Conservation (phyloP, 805 yeast genomes). For the Yarrowia bubula region DNA sequence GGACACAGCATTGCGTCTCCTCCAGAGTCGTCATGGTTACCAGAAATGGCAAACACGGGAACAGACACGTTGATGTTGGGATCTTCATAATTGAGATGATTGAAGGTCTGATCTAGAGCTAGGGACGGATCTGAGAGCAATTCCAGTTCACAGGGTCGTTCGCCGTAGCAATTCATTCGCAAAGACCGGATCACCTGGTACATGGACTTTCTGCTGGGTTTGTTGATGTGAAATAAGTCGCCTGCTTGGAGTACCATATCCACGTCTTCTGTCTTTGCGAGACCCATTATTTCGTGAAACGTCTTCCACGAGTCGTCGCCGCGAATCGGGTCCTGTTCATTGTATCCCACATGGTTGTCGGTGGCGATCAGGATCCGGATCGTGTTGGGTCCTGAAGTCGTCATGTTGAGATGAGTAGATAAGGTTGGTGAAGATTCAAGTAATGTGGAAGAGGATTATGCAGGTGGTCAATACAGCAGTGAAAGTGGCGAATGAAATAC, state of each 20-base stretch:
- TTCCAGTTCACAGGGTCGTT: conserved; percentile 82
- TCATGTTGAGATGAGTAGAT: not conserved
- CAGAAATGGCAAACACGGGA: conserved; percentile 89
- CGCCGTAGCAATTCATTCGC: conserved; percentile 74
- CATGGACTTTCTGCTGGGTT: conserved; percentile 82
- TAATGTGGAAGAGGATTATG: not conserved
- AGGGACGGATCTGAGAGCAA: conserved; percentile 72
- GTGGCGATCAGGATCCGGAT: conserved; percentile 80
- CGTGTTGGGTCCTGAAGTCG: conserved; percentile 54
- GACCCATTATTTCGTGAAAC: conserved; percentile 73
- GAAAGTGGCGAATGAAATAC: no score
- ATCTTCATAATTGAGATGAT: conserved; percentile 82
- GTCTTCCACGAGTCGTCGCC: conserved; percentile 89
- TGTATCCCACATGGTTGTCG: conserved; percentile 94
- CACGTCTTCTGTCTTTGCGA: conserved; percentile 69
- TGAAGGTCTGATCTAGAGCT: conserved; percentile 50
- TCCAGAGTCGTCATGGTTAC: conserved; percentile 95
- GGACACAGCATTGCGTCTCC: conserved; percentile 79
- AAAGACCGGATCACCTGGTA: conserved; percentile 76
- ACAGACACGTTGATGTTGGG: conserved; percentile 83
- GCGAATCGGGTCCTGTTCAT: conserved; percentile 82
- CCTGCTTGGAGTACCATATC: conserved; percentile 93
- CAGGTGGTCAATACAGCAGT: no score
- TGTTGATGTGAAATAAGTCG: conserved; percentile 85
- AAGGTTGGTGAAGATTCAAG: not conserved